A percentile compares a stretch with the other conserved stretches of the same genome.
phyloP scores from a whole-genome alignment of 2,329 filamentous ascomycete species.

The Aureobasidium sp. region DNA sequence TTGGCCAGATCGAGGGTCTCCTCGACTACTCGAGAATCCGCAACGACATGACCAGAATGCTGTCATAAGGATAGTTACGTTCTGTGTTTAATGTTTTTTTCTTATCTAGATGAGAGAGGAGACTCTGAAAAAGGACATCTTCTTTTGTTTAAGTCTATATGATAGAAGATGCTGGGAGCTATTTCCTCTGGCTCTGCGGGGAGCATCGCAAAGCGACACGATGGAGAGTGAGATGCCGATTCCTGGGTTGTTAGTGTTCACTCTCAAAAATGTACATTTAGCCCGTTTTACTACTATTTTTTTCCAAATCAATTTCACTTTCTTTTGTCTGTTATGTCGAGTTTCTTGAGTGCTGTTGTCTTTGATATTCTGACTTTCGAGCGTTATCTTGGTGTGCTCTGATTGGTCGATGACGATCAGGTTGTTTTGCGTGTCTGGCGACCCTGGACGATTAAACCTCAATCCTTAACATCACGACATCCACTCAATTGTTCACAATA shows the following conservation, averaged over 20 bases:
- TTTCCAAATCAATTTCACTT: constrained; percentile 18
- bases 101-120: constrained; percentile 16
- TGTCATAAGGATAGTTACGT: constrained; percentile 36
- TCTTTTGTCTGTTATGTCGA: constrained; percentile 11
- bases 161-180: constrained; percentile 14
- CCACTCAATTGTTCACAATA: no score
- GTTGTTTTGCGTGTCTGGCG: neutral
- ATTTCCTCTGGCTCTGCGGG: neutral
- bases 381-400: neutral
- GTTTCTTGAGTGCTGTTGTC: neutral
- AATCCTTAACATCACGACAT: neutral
- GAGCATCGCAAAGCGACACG: constrained; percentile 8
- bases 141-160: constrained; percentile 15
- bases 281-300: constrained; percentile 20
- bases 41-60: constrained; percentile 88
- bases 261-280: constrained; percentile 23
- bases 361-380: neutral
- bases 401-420: neutral
- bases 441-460: neutral
- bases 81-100: constrained; percentile 21
- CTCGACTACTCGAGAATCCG: constrained; percentile 81
- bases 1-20: constrained; percentile 90
- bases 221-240: constrained; percentile 18
- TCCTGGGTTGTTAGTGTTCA: constrained; percentile 20
- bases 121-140: neutral